Percentiles rank a stretch among this genome's conserved stretches.
These are phyloP conservation scores for Cercophora sp. DNA, from an alignment of 495 filamentous ascomycete species.

Conservation along the genomic window DNA sequence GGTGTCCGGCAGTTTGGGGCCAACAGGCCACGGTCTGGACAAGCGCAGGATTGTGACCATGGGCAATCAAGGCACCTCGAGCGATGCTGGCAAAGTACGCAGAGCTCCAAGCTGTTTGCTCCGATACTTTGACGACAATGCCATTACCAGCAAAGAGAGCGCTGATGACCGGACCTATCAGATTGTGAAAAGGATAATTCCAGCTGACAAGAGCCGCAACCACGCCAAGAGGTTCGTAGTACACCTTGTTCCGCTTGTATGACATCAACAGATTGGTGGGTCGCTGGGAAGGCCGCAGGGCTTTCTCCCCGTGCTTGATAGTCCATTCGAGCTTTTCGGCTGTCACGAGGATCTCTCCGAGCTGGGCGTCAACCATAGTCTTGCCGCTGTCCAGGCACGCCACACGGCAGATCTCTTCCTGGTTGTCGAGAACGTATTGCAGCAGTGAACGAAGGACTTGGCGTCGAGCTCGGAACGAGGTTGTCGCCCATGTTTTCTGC, in stretches of 20 bases:
- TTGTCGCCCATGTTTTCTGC: constrained; percentile 75
- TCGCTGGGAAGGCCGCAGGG: constrained; percentile 64
- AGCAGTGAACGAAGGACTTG: constrained; percentile 78
- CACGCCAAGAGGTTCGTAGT: constrained; percentile 89
- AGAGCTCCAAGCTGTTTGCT: constrained; percentile 89
- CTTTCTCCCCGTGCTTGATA: constrained; percentile 82
- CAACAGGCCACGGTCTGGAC: constrained; percentile 85
- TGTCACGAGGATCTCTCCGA: constrained; percentile 93
- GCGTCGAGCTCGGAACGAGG: constrained; percentile 71
- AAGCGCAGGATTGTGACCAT: constrained; percentile 77
- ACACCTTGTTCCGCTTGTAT: constrained; percentile 90
- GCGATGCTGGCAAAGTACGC: constrained; percentile 74
- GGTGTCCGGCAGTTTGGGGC: constrained; percentile 70
- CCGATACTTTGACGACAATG: constrained; percentile 86
- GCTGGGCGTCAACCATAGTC: constrained; percentile 85
- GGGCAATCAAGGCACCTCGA: constrained; percentile 71
- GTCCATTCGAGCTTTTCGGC: constrained; percentile 94
- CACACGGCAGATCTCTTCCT: constrained; percentile 77
- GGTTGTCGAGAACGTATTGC: constrained; percentile 81
- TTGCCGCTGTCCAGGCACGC: constrained; percentile 97
- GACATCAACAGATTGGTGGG: constrained; percentile 86
- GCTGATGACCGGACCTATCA: constrained; percentile 86
- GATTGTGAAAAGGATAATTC: constrained; percentile 97
- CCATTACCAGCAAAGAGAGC: constrained; percentile 90
- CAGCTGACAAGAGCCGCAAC: constrained; percentile 91